A percentile compares a stretch with the other conserved stretches of the same genome.
Evolutionary conservation across 495 filamentous ascomycete genomes (phyloP).

Genomic region (Bacidia rubella): DNA sequence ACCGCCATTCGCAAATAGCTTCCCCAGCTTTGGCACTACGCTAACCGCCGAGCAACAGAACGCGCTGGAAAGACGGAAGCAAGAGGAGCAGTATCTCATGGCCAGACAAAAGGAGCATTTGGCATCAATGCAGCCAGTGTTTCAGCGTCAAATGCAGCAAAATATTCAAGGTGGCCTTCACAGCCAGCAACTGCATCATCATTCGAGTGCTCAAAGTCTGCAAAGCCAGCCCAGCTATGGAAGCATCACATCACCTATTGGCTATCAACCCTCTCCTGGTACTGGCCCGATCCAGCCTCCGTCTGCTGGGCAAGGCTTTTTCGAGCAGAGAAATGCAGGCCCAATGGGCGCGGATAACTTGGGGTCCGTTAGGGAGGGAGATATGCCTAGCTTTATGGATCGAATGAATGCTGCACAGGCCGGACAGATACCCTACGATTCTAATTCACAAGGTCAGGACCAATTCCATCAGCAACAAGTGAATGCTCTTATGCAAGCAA

Average conservation of each 20-base stretch:
- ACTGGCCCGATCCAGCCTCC: slow-evolving; percentile 51
- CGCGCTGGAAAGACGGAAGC: slow-evolving; percentile 86
- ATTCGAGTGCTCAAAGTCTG: slow-evolving; percentile 84
- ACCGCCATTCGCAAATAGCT: slow-evolving; percentile 87
- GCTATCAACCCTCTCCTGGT: slow-evolving; percentile 57
- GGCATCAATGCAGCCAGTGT: slow-evolving; percentile 57
- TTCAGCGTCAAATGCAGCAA: slow-evolving; percentile 61
- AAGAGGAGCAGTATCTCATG: slow-evolving; percentile 94
- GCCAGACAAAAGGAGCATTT: slow-evolving; percentile 87
- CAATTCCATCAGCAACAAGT: slow-evolving; percentile 42
- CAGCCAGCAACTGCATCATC: slow-evolving; percentile 63
- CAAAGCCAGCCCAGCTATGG: slow-evolving; percentile 93
- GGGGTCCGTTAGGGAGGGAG: slow-evolving; percentile 40
- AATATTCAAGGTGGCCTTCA: slow-evolving; percentile 42
- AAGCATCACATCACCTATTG: slow-evolving; percentile 76
- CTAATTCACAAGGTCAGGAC: slow-evolving; percentile 42
- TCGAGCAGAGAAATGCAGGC: slow-evolving; percentile 45
- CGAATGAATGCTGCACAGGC: slow-evolving; percentile 42
- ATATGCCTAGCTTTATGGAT: slow-evolving; percentile 46
- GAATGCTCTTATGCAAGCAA: slow-evolving; percentile 47
- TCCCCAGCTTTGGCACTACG: slow-evolving; percentile 95
- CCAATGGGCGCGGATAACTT: slow-evolving; percentile 37
- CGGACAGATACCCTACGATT: slow-evolving; percentile 40
- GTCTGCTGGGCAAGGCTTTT: slow-evolving; percentile 52
- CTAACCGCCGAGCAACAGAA: slow-evolving; percentile 96